Percentiles rank a stretch among this genome's conserved stretches.
Evolutionary conservation across 140 eudicot species (phyloP).

Genomic region (Senecio squalidus): DNA sequence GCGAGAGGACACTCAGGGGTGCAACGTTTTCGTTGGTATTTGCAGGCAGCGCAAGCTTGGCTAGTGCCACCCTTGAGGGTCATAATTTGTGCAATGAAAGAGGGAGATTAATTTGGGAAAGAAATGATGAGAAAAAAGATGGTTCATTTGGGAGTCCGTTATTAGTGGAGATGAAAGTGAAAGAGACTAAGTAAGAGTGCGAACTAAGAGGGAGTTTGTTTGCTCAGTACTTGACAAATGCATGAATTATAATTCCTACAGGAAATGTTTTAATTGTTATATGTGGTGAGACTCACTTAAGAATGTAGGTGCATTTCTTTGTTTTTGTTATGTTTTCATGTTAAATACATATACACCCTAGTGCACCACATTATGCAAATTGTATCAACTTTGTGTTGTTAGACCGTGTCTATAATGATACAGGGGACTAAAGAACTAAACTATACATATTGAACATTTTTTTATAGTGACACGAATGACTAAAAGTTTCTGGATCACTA

Average conservation of each 20-base stretch:
- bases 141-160: slow-evolving; percentile 24
- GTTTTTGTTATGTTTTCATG: background rate
- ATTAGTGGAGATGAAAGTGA: slow-evolving; percentile 30
- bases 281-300: slow-evolving; percentile 20
- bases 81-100: slow-evolving; percentile 34
- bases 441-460: no score
- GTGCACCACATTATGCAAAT: no score
- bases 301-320: background rate
- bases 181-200: slow-evolving; percentile 46
- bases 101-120: background rate
- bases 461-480: no score
- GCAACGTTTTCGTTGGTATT: slow-evolving; percentile 82
- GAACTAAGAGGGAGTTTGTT: slow-evolving; percentile 41
- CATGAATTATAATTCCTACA: background rate
- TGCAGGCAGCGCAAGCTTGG: slow-evolving; percentile 99
- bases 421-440: no score
- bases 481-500: no score
- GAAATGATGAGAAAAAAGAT: background rate
- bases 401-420: no score
- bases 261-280: slow-evolving; percentile 2
- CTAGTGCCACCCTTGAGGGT: slow-evolving; percentile 86
- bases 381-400: no score
- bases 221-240: slow-evolving; percentile 36
- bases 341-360: no score
- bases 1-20: slow-evolving; percentile 73